A percentile compares a stretch with the other conserved stretches of the same genome.
Evolutionary conservation across 31 red algal species (phyloP).

Genomic region (Asparagopsis taxiformis): DNA sequence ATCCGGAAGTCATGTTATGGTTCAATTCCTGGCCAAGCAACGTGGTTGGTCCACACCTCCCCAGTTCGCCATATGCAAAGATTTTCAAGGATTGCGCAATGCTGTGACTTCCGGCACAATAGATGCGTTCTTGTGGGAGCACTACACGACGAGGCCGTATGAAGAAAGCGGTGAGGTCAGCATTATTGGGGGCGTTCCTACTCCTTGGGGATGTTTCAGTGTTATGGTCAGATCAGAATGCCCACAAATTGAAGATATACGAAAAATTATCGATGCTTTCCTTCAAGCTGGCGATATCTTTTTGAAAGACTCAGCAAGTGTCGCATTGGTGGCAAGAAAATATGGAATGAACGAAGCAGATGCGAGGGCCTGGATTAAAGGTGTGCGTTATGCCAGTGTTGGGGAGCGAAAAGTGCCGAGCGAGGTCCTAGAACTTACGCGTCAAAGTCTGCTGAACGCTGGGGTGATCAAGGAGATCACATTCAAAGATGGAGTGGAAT

Average conservation of each 20-base stretch:
- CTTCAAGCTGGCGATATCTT: conserved; percentile 15
- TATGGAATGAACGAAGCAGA: conserved; percentile 1
- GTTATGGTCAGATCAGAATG: conserved; percentile 35
- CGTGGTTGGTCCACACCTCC: conserved; percentile 28
- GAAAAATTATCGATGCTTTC: conserved; percentile 27
- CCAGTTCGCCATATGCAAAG: conserved; percentile 38
- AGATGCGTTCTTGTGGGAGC: conserved; percentile 83
- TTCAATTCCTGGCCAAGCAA: conserved; percentile 32
- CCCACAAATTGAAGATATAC: conserved; percentile 6
- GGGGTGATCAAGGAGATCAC: conserved; percentile 7
- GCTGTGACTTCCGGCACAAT: conserved; percentile 25
- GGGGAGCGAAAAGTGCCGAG: not conserved
- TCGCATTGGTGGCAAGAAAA: no score
- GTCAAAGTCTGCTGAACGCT: conserved; percentile 2
- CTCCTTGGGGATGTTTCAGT: conserved; percentile 74
- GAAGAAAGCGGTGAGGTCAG: conserved; percentile 30
- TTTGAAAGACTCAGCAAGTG: not conserved
- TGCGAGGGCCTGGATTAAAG: not conserved
- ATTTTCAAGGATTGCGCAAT: conserved; percentile 56
- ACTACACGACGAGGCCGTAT: conserved; percentile 75
- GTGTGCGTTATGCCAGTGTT: conserved; percentile 6
- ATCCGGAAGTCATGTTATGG: conserved; percentile 82
- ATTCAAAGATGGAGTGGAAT: not conserved
- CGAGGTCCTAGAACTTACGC: not conserved
- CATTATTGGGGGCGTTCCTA: conserved; percentile 59